These are phyloP conservation scores for Quercus engelmannii DNA, from an alignment of 306 rosid species.

Conservation along the genomic window DNA sequence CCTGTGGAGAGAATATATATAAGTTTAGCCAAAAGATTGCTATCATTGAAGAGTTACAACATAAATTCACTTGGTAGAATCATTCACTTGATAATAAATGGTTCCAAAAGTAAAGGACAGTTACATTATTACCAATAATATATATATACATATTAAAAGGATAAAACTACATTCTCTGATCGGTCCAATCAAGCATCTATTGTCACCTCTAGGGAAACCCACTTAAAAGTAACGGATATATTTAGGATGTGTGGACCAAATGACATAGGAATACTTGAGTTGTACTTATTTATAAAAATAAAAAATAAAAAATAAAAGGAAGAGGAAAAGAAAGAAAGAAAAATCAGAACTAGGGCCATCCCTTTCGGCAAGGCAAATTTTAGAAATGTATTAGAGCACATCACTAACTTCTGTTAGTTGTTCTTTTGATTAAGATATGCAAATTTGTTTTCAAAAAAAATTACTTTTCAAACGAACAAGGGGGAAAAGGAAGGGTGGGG, in stretches of 20 bases:
- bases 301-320: no score
- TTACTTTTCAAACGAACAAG: not conserved
- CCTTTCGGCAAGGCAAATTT: no score
- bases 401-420: no score
- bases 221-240: no score
- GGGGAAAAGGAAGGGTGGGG: no score
- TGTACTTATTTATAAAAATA: not conserved
- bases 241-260: no score
- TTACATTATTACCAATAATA: no score
- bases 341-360: not conserved
- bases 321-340: not conserved
- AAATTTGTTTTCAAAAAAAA: no score
- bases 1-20: constrained; percentile 41
- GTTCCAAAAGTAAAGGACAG: not conserved
- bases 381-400: no score
- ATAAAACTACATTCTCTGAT: not conserved
- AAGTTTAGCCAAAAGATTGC: not conserved
- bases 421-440: no score
- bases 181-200: not conserved
- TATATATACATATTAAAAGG: not conserved
- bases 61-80: not conserved
- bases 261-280: not conserved
- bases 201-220: no score
- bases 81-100: not conserved
- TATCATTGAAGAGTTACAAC: no score